phyloP scores from a whole-genome alignment of 2,329 filamentous ascomycete species.

The Chrysoporthe austroafricana region DNA sequence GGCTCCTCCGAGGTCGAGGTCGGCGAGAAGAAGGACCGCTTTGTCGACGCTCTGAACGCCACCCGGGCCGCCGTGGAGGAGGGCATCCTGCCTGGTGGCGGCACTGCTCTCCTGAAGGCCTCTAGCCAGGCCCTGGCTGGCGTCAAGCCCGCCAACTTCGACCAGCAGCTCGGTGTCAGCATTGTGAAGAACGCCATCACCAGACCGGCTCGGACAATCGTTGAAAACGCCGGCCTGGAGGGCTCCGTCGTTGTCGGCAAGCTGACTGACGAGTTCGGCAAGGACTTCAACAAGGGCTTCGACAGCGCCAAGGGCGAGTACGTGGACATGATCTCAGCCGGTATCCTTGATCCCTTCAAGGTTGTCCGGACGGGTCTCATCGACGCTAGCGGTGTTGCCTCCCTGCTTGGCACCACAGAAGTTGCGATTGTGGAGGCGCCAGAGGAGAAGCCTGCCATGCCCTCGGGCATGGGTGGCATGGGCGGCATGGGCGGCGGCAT shows the following conservation, averaged over 20 bases:
- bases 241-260: slow-evolving; percentile 97
- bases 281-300: slow-evolving; percentile 97
- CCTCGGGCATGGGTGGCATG: slow-evolving; percentile 65
- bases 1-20: slow-evolving; percentile 98
- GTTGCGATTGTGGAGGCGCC: slow-evolving; percentile 96
- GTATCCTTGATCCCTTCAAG: slow-evolving; percentile 99
- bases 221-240: slow-evolving; percentile 97
- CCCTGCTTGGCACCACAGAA: slow-evolving; percentile 95
- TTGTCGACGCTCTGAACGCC: slow-evolving; percentile 96
- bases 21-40: slow-evolving; percentile 99
- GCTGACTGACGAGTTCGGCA: slow-evolving; percentile 89
- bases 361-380: slow-evolving; percentile 95
- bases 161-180: slow-evolving; percentile 96
- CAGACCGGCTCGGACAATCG: slow-evolving; percentile 88
- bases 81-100: slow-evolving; percentile 97
- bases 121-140: slow-evolving; percentile 82
- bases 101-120: slow-evolving; percentile 97
- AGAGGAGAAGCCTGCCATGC: slow-evolving; percentile 81
- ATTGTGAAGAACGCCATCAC: slow-evolving; percentile 99
- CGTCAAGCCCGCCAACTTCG: slow-evolving; percentile 92
- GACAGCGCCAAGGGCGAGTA: slow-evolving; percentile 97
- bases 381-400: slow-evolving; percentile 95
- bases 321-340: slow-evolving; percentile 95
- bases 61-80: slow-evolving; percentile 98
- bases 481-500: slow-evolving; percentile 54